Percentiles rank a stretch among this genome's conserved stretches.
Evolutionary conservation across 352 stramenopile species (phyloP).

Genomic region (Pythium phragmiticola): DNA sequence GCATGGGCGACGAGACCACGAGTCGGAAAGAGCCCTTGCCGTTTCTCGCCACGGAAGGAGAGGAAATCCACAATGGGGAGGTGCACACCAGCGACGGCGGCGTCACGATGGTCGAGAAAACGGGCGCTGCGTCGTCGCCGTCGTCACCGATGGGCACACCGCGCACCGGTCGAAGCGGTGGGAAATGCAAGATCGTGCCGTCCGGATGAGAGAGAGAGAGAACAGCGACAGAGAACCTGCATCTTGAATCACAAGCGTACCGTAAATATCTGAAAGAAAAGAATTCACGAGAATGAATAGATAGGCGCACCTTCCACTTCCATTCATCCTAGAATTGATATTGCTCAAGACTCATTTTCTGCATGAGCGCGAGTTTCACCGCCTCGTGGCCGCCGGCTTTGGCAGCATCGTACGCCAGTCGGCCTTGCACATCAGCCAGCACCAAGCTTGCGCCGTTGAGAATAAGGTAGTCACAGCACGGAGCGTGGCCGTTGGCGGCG

Average conservation of each 20-base stretch:
- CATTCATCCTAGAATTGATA: constrained; percentile 42
- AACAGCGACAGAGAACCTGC: constrained; percentile 5
- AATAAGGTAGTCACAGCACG: constrained; percentile 77
- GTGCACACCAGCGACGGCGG: not conserved
- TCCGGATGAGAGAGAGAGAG: constrained; percentile 18
- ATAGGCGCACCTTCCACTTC: not conserved
- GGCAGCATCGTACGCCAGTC: constrained; percentile 59
- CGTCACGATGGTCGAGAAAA: constrained; percentile 14
- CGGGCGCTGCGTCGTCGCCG: not conserved
- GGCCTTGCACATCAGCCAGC: constrained; percentile 43
- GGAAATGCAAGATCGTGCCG: constrained; percentile 37
- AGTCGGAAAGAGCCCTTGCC: not conserved
- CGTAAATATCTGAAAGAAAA: too few relatives aligned
- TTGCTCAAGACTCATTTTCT: constrained; percentile 71
- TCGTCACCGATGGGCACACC: constrained; percentile 17
- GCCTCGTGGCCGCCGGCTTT: constrained; percentile 56
- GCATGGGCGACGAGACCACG: constrained; percentile 13
- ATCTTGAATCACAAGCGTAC: not conserved
- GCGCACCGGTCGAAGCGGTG: constrained; percentile 13
- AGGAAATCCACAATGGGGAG: too few relatives aligned
- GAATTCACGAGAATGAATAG: not conserved
- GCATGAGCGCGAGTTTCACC: constrained; percentile 65
- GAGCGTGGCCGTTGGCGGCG: constrained; percentile 34
- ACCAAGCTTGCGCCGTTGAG: constrained; percentile 75
- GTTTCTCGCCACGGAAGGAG: constrained; percentile 6